Conservation (phyloP, 371 early-diverging fungal genomes). For the Apophysomyces ossiformis region DNA sequence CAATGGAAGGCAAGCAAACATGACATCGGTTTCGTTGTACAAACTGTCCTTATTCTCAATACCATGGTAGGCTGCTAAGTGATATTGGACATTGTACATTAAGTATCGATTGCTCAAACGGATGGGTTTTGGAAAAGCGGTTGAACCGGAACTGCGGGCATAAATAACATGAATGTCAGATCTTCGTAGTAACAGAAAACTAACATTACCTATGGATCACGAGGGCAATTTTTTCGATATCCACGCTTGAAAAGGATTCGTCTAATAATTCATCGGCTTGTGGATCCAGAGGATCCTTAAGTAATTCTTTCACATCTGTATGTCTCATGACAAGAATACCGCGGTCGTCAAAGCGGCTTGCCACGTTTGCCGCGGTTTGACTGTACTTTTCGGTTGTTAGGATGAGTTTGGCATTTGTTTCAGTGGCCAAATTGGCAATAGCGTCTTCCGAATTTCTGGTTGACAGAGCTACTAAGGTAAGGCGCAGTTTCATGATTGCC, state of each 20-base stretch:
- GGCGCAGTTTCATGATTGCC: constrained; percentile 30
- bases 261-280: not conserved
- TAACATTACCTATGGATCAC: constrained; percentile 21
- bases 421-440: constrained; percentile 24
- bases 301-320: constrained; percentile 14
- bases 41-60: not conserved
- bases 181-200: no score
- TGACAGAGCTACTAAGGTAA: constrained; percentile 26
- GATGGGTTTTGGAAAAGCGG: constrained; percentile 35
- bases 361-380: not conserved
- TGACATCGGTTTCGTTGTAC: constrained; percentile 2
- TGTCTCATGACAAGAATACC: not conserved
- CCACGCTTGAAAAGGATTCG: not conserved
- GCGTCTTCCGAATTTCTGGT: constrained; percentile 41
- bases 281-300: constrained; percentile 1
- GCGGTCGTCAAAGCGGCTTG: not conserved
- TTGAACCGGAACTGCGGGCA: constrained; percentile 31
- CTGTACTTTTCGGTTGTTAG: constrained; percentile 21
- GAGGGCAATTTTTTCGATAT: constrained; percentile 21
- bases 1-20: constrained; percentile 3
- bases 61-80: not conserved
- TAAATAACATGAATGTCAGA: no score
- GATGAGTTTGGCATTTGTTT: constrained; percentile 20
- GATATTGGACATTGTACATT: constrained; percentile 6
- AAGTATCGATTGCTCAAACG: constrained; percentile 32